Conservation (phyloP, 2,329 filamentous ascomycete genomes). For the Colletotrichum graminicola region DNA sequence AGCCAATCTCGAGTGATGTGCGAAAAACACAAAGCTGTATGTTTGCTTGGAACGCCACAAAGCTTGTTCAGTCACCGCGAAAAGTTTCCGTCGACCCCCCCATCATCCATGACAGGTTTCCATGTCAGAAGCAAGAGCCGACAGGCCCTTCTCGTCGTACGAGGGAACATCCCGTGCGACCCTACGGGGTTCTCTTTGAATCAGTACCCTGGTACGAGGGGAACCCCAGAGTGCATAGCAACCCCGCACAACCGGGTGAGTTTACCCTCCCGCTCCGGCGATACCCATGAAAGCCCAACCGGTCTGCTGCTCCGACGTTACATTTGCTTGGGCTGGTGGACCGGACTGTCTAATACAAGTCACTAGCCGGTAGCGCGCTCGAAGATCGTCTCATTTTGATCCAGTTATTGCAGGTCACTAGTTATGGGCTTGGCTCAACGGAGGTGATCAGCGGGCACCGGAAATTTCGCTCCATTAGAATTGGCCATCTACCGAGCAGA, state of each 20-base stretch:
- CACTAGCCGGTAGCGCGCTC: not conserved
- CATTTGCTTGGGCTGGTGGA: slow-evolving; percentile 12
- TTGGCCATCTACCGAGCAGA: too few species aligned
- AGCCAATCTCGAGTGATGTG: not conserved
- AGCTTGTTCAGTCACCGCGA: too few species aligned
- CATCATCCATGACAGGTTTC: not conserved
- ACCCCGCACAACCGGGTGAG: slow-evolving; percentile 26
- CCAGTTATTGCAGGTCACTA: not conserved
- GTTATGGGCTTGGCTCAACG: not conserved
- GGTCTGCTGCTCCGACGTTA: slow-evolving; percentile 12
- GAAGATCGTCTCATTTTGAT: not conserved
- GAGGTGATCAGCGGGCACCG: not conserved
- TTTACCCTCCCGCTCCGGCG: slow-evolving; percentile 19
- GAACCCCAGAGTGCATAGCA: not conserved
- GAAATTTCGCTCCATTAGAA: not conserved
- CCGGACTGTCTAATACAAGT: not conserved
- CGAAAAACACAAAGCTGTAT: not conserved
- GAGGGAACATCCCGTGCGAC: not conserved
- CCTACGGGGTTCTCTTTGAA: too few species aligned
- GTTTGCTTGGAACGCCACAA: not conserved
- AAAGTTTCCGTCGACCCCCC: not conserved
- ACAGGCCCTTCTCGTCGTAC: not conserved
- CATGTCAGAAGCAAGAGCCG: not conserved
- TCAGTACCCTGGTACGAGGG: not conserved
- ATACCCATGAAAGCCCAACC: not conserved